These are phyloP conservation scores for Apiotrichum montevideense DNA, from an alignment of 1,284 basidiomycete genomes.

Conservation along the genomic window DNA sequence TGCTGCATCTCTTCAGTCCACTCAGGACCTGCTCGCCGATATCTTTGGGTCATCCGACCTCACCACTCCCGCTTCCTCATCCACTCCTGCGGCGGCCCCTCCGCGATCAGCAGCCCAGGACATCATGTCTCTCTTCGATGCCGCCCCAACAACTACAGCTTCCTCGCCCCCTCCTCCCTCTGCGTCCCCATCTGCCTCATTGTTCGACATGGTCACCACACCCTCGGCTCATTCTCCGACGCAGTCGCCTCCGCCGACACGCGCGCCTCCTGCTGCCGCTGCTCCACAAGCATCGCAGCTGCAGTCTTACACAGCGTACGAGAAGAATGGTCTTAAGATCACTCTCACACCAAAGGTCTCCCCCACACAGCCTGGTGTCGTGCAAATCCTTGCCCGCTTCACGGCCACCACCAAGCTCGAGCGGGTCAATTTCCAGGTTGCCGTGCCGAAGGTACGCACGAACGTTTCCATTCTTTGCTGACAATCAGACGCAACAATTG, in stretches of 20 bases:
- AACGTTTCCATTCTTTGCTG: not conserved
- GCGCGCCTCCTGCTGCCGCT: constrained; percentile 31
- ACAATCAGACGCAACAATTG: constrained; percentile 78
- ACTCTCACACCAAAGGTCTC: constrained; percentile 82
- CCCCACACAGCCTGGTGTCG: constrained; percentile 69
- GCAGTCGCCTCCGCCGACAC: constrained; percentile 1
- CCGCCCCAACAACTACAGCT: constrained; percentile 32
- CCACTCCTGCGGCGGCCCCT: constrained; percentile 45
- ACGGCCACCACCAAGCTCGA: constrained; percentile 59
- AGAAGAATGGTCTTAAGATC: constrained; percentile 82
- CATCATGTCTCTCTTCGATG: constrained; percentile 83
- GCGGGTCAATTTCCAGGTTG: constrained; percentile 88
- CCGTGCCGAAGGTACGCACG: constrained; percentile 79
- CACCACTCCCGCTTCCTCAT: constrained; percentile 38
- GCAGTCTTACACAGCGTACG: constrained; percentile 78
- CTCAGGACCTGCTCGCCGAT: constrained; percentile 84
- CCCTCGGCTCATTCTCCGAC: constrained; percentile 66
- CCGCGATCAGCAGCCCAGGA: constrained; percentile 68
- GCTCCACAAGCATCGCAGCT: constrained; percentile 51
- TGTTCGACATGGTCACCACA: constrained; percentile 38
- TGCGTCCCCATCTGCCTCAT: constrained; percentile 17
- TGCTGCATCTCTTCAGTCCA: constrained; percentile 56
- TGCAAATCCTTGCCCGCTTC: constrained; percentile 86
- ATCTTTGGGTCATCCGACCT: constrained; percentile 67
- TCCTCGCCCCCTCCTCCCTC: constrained; percentile 53